These are phyloP conservation scores for Talaromyces sp. DNA, from an alignment of 2,329 filamentous ascomycete genomes.

Conservation along the genomic window DNA sequence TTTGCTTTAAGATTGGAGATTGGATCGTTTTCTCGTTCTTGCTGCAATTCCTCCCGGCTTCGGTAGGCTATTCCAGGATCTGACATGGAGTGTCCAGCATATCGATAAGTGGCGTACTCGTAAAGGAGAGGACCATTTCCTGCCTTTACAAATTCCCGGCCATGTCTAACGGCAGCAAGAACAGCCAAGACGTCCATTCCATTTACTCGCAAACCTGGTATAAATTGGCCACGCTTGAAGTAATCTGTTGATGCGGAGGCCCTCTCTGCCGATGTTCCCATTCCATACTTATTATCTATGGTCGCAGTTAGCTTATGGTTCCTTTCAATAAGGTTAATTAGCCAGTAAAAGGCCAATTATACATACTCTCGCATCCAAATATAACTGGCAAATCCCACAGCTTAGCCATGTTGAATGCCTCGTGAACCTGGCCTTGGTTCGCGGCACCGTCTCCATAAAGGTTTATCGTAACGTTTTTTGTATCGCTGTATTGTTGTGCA, in stretches of 20 bases:
- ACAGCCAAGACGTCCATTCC: conserved; percentile 99
- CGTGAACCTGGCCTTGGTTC: conserved; percentile 99
- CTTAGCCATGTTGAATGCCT: conserved; percentile 99
- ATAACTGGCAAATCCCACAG: conserved; percentile 95
- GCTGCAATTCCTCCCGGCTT: conserved; percentile 98
- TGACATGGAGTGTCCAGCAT: conserved; percentile 99
- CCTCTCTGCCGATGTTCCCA: conserved; percentile 94
- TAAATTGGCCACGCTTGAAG: conserved; percentile 99
- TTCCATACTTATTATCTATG: conserved; percentile 99
- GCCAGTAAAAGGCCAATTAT: not conserved
- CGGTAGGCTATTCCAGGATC: conserved; percentile 99
- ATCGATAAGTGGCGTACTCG: conserved; percentile 99
- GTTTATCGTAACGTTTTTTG: conserved; percentile 82
- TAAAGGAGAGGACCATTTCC: conserved; percentile 93
- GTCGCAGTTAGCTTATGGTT: not conserved
- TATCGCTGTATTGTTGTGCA: conserved; percentile 89
- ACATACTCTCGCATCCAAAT: conserved; percentile 97
- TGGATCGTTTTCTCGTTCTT: conserved; percentile 97
- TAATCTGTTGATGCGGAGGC: conserved; percentile 97
- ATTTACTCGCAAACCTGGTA: conserved; percentile 98
- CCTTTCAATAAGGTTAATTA: not conserved
- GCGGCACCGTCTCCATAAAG: conserved; percentile 97
- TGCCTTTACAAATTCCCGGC: conserved; percentile 79
- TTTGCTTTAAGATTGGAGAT: conserved; percentile 98
- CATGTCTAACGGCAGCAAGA: conserved; percentile 93